Evolutionary conservation across 2,329 filamentous ascomycete genomes (phyloP).

Genomic region (Pseudocercospora eumusae): DNA sequence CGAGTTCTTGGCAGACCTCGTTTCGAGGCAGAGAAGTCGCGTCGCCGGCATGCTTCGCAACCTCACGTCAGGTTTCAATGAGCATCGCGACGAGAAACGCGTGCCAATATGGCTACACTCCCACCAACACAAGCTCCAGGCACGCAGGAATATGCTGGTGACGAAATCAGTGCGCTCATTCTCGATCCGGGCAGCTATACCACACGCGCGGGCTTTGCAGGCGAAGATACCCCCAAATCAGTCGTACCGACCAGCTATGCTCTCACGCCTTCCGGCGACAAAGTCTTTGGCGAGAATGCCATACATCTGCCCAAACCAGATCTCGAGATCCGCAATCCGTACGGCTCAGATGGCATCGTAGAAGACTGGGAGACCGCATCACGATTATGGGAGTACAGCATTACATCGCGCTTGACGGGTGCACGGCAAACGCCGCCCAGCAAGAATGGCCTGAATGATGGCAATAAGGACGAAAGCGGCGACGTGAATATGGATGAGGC

Average conservation of each 20-base stretch:
- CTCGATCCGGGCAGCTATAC: conserved; percentile 92
- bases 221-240: conserved; percentile 95
- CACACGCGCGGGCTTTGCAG: conserved; percentile 92
- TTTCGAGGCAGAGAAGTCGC: conserved; percentile 5
- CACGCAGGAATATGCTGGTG: conserved; percentile 59
- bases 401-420: conserved; percentile 84
- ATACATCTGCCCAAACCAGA: conserved; percentile 74
- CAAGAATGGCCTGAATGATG: conserved; percentile 76
- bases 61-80: not conserved
- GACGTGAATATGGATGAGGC: conserved; percentile 58
- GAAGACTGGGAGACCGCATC: conserved; percentile 94
- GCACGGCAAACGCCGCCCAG: conserved; percentile 67
- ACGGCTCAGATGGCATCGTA: conserved; percentile 83
- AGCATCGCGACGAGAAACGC: not conserved
- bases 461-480: conserved; percentile 51
- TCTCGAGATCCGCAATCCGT: conserved; percentile 88
- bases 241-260: conserved; percentile 91
- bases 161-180: conserved; percentile 95
- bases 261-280: conserved; percentile 53
- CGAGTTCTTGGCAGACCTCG: not conserved
- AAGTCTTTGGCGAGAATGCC: conserved; percentile 85
- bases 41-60: not conserved
- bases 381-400: conserved; percentile 88
- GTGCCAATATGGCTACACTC: not conserved
- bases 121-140: conserved; percentile 41